Evolutionary conservation across 2,329 filamentous ascomycete species (phyloP), one percentile per base, ranked within the genome.

Genomic region (Whalleya microplaca): DNA sequence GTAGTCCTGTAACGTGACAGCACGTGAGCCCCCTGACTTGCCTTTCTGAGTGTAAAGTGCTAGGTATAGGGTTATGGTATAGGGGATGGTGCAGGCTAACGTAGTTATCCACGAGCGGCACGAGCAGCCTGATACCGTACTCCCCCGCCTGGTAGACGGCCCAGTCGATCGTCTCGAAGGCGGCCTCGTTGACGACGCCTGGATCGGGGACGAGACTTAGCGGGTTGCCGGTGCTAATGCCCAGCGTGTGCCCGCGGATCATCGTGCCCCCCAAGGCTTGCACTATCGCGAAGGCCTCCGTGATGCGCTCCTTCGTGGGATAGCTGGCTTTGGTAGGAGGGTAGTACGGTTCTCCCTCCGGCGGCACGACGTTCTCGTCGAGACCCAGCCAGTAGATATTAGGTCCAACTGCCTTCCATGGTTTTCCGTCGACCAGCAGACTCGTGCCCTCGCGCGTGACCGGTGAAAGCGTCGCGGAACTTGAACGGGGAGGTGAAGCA

Each of bases 381-480:
- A 81, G 72, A 1, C 78, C 78, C 9, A 81, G 73, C 78, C 78
- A 80, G 69, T 81, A 81, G 14, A 80, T 70, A 58, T 81, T 80
- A n/a, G 76, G 75, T 0, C 78, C 78, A 16, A 76, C 75, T 1
- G 75, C 75, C 51, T 75, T 77, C 76, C 76, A 81, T 4, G 59
- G 66, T 47, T 75, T 69, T 16, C 73, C 73, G 45, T 72, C 65
- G 10, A 78, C 72, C 1, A 71, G 53, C 16, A 79, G 66, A 1
- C 53, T 63, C 1, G 74, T 72, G 32, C 74, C 74, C 1, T 73
- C 59, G 37, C 77, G 71, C 12, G 67, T 69, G 19, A 79, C 68
- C 5, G 68, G 66, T 2, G 68, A 64, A n/a, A 69, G 58, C 18
- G 23, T 56, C 14, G 54, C 45, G 19, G 27, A 29, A 7, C 51